Conservation (phyloP, 108 stramenopile genomes). For the Parietichytrium sp. region DNA sequence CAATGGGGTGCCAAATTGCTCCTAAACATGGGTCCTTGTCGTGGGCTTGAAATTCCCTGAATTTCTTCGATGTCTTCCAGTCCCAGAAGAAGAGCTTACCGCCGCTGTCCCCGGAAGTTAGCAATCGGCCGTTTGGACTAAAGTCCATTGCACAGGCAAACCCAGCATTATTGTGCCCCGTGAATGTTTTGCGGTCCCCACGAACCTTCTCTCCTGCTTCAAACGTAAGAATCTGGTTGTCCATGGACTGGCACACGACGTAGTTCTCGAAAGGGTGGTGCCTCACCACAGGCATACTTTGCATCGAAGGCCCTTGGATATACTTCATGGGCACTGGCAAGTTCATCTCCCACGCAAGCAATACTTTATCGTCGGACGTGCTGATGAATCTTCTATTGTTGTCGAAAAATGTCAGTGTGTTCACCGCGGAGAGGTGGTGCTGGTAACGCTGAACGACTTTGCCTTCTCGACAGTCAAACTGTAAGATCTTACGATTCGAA, state of each 20-base stretch:
- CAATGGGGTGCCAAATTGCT: conserved; percentile 90
- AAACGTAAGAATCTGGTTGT: conserved; percentile 91
- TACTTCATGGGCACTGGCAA: conserved; percentile 98
- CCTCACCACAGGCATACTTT: conserved; percentile 88
- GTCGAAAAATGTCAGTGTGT: conserved; percentile 92
- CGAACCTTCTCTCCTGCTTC: conserved; percentile 75
- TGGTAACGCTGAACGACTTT: conserved; percentile 98
- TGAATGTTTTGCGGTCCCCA: conserved; percentile 86
- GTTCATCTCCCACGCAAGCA: conserved; percentile 97
- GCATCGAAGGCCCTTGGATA: conserved; percentile 97
- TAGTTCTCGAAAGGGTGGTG: conserved; percentile 78
- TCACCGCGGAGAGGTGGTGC: conserved; percentile 93
- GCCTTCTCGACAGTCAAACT: conserved; percentile 74
- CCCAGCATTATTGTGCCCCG: conserved; percentile 89
- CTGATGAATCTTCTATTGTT: conserved; percentile 86
- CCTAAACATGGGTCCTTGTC: conserved; percentile 87
- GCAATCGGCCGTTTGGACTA: conserved; percentile 87
- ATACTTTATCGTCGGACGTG: conserved; percentile 95
- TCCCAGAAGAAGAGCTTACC: conserved; percentile 95
- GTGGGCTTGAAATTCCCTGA: conserved; percentile 74
- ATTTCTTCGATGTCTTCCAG: conserved; percentile 68
- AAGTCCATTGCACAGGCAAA: conserved; percentile 90
- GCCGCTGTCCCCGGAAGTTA: conserved; percentile 89
- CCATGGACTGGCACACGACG: conserved; percentile 82
- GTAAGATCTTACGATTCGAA: conserved; percentile 87